Evolutionary conservation across 345 rosid species (phyloP).

Genomic region (Eucalyptus leucophloia): DNA sequence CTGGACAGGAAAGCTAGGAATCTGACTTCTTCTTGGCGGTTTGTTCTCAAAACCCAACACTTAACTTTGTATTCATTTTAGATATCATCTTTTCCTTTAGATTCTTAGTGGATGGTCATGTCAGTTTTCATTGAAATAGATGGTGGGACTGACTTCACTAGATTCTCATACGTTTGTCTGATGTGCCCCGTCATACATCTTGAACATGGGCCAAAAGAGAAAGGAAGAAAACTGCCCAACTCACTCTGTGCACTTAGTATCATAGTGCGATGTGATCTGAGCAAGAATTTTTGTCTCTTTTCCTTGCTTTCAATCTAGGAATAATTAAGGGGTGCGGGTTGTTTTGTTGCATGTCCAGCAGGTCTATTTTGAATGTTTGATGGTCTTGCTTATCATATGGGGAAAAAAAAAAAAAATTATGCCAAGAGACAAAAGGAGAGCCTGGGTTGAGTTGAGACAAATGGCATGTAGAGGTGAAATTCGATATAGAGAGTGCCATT

Average conservation of each 20-base stretch:
- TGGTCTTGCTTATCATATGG: not conserved
- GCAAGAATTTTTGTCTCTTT: not conserved
- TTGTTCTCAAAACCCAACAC: not conserved
- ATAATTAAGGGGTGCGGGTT: not conserved
- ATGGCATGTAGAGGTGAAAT: not conserved
- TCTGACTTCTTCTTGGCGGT: slow-evolving; percentile 91
- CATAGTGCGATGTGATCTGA: not conserved
- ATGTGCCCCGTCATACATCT: not conserved
- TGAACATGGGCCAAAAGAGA: not conserved
- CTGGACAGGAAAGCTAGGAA: slow-evolving; percentile 87
- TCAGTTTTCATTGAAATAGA: not conserved
- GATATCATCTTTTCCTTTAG: not conserved
- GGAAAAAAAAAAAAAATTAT: not conserved
- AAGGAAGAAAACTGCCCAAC: not conserved
- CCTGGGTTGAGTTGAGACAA: not conserved
- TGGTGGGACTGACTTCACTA: not conserved
- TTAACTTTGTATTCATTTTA: not conserved
- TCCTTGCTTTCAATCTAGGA: not conserved
- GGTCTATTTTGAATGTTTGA: not conserved
- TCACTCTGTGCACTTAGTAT: not conserved
- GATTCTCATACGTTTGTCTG: not conserved
- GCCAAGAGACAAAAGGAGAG: not conserved
- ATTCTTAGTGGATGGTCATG: not conserved
- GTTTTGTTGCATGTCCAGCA: not conserved
- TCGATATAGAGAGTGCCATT: not conserved